Conservation (phyloP, 2,329 filamentous ascomycete species). For the Geosmithia flava region DNA sequence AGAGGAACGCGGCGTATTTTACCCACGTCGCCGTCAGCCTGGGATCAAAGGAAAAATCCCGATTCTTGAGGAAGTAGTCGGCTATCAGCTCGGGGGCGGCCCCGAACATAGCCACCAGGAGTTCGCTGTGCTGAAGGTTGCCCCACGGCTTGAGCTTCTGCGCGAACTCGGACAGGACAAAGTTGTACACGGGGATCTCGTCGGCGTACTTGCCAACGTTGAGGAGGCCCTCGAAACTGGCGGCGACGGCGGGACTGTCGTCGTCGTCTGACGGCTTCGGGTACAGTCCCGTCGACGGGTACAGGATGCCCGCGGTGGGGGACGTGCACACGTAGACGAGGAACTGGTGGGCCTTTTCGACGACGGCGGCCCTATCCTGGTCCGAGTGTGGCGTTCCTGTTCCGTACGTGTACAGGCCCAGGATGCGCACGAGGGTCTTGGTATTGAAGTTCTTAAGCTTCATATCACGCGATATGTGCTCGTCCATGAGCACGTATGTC, state of each 20-base stretch:
- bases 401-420: conserved; percentile 56
- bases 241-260: background rate
- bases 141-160: conserved; percentile 74
- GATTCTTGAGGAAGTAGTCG: conserved; percentile 74
- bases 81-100: conserved; percentile 77
- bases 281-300: conserved; percentile 74
- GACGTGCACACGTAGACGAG: conserved; percentile 65
- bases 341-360: conserved; percentile 62
- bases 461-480: conserved; percentile 55
- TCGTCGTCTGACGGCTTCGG: conserved; percentile 52
- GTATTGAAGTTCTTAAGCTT: conserved; percentile 71
- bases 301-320: conserved; percentile 58
- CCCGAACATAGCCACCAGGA: conserved; percentile 68
- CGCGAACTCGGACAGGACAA: conserved; percentile 65
- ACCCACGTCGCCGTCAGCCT: conserved; percentile 93
- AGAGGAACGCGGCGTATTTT: conserved; percentile 80
- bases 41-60: conserved; percentile 75
- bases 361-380: conserved; percentile 37
- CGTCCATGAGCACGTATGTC: conserved; percentile 61
- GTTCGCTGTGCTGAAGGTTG: conserved; percentile 66
- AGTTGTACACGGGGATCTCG: conserved; percentile 65
- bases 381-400: conserved; percentile 24
- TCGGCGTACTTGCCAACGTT: conserved; percentile 57
- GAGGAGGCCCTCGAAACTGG: conserved; percentile 48
- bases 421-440: conserved; percentile 58